Percentiles rank a stretch among this genome's conserved stretches.
Conservation (phyloP, 164 flowering plant genomes). For the Dillenia suffruticosa region DNA sequence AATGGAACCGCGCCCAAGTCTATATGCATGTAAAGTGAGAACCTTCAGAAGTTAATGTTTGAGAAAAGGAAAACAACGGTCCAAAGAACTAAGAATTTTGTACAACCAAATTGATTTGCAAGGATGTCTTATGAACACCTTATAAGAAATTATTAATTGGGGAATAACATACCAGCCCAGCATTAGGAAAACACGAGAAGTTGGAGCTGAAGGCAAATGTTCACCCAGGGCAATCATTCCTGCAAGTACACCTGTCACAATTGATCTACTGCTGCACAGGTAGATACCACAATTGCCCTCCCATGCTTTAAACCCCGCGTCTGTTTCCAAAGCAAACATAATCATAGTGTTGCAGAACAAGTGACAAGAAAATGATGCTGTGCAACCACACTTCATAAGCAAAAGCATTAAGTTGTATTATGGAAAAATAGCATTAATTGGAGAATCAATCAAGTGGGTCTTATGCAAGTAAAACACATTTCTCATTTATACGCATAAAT, state of each 20-base stretch:
- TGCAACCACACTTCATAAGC: not conserved
- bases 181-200: slow-evolving; percentile 62
- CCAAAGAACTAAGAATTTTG: not conserved
- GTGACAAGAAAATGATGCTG: not conserved
- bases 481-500: too few species aligned
- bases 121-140: too few species aligned
- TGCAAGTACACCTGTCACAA: slow-evolving; percentile 92
- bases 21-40: too few species aligned
- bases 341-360: not conserved
- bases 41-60: too few species aligned
- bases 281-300: slow-evolving; percentile 92
- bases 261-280: slow-evolving; percentile 97
- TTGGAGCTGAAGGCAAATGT: slow-evolving; percentile 69
- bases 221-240: slow-evolving; percentile 98
- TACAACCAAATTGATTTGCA: too few species aligned
- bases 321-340: slow-evolving; percentile 27
- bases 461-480: too few species aligned
- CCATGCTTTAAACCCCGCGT: slow-evolving; percentile 96
- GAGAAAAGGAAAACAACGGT: too few species aligned
- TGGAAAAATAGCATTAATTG: too few species aligned
- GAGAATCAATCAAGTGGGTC: too few species aligned
- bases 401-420: not conserved
- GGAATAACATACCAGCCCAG: slow-evolving; percentile 71
- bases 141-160: too few species aligned
- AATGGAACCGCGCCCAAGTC: not conserved